Conservation (phyloP, 2,329 filamentous ascomycete genomes). For the Didymella pinodella region DNA sequence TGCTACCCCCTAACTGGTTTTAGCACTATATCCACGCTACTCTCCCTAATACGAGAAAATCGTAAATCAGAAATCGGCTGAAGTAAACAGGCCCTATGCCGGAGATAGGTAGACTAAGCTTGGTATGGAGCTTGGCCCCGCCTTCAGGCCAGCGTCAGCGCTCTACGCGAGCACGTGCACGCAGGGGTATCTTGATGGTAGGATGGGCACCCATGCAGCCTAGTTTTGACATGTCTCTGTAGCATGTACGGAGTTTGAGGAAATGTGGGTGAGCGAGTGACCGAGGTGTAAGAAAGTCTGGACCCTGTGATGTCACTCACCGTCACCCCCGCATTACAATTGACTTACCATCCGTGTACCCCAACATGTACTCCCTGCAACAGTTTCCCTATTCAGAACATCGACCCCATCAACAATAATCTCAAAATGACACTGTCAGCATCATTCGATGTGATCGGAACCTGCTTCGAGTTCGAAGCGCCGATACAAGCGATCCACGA, state of each 20-base stretch:
- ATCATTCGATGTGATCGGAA: constrained; percentile 40
- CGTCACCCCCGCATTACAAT: constrained; percentile 2
- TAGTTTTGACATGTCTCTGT: not conserved
- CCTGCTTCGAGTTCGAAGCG: constrained; percentile 32
- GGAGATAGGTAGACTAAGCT: constrained; percentile 1
- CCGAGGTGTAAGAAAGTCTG: constrained; percentile 27
- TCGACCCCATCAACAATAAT: not conserved
- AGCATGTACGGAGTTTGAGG: not conserved
- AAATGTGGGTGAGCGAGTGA: not conserved
- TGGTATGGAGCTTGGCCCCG: constrained; percentile 5
- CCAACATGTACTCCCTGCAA: not conserved
- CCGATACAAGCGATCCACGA: constrained; percentile 32
- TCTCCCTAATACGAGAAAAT: too few relatives aligned
- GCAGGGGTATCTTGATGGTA: constrained; percentile 2
- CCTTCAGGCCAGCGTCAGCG: constrained; percentile 14
- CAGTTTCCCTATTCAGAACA: not conserved
- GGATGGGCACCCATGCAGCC: not conserved
- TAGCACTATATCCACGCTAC: too few relatives aligned
- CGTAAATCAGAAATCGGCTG: too few relatives aligned
- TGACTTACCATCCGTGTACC: constrained; percentile 1
- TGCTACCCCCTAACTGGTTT: too few relatives aligned
- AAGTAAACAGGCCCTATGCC: not conserved
- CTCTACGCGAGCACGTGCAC: constrained; percentile 18
- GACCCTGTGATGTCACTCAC: constrained; percentile 14
- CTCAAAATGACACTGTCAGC: constrained; percentile 31